Conservation (phyloP, 129 eudicot species). For the Flaveria sonorensis region DNA sequence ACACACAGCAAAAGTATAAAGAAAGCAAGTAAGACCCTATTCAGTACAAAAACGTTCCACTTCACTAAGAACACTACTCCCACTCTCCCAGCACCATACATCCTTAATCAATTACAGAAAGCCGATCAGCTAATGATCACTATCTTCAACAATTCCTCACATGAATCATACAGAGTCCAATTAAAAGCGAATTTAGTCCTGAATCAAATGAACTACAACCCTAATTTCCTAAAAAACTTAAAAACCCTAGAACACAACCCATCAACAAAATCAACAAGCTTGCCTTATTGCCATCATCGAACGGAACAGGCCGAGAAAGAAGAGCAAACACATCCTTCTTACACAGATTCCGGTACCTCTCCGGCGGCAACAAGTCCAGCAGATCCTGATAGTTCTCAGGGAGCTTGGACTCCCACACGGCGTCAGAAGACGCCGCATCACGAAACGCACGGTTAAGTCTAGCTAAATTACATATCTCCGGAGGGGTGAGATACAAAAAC, state of each 20-base stretch:
- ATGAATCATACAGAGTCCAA: no score
- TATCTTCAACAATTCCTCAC: no score
- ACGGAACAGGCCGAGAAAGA: slow-evolving; percentile 64
- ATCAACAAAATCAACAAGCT: background rate
- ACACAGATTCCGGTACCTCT: slow-evolving; percentile 42
- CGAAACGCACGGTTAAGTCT: slow-evolving; percentile 93
- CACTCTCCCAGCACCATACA: background rate
- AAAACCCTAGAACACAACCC: background rate
- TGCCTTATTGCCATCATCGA: slow-evolving; percentile 79
- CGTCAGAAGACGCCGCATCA: slow-evolving; percentile 84
- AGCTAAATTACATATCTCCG: slow-evolving; percentile 92
- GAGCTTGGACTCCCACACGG: slow-evolving; percentile 83
- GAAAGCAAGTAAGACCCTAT: background rate
- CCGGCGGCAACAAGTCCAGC: slow-evolving; percentile 50
- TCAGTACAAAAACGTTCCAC: background rate
- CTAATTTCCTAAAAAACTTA: slow-evolving; percentile 19
- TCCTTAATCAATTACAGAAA: background rate
- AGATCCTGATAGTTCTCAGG: slow-evolving; percentile 68
- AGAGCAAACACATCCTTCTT: slow-evolving; percentile 80
- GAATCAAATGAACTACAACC: slow-evolving; percentile 4
- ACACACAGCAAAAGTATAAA: background rate
- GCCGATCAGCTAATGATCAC: background rate
- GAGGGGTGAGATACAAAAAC: slow-evolving; percentile 70
- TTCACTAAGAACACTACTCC: background rate
- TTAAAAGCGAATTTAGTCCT: no score